Base-by-base conservation (phyloP, 352 stramenopile species). In the Phytopythium kandeliae region DNA sequence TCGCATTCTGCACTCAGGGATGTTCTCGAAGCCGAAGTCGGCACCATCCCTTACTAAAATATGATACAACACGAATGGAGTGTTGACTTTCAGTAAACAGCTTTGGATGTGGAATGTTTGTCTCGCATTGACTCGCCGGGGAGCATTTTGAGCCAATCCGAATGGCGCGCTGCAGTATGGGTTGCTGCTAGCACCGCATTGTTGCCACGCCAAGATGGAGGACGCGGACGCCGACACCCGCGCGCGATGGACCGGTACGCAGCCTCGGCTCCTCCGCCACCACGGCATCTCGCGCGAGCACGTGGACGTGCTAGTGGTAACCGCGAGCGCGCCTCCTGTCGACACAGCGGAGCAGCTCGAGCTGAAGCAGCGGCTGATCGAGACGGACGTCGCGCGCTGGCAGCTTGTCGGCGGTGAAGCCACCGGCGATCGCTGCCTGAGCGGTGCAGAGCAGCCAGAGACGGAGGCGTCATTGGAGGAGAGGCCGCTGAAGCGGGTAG, bases 331-430 rank as follows among this genome's bases (percentile, higher is more conserved):
- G 13, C 17, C 13, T 33, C 12, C 22, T 51, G 19, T 21, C 31
- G 16, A 4, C 1, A 40, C 26, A 80, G 74, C 43, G 21, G 65
- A 86, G 63, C 78, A 89, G 47, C 48, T 77, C 8, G 54, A 70
- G 43, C 76, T 89, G 30, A 89, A 89, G 63, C 46, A 61, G 43
- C 63, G 60, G 26, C 52, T 89, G 33, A 51, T 66, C 26, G 67
- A 84, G 54, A 48, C 45, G 24, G 78, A 89, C 44, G 43, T 44
- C 24, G 65, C 67, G 35, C 58, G 65, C 9, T 89, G 76, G 78
- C 53, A 57, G 12, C 48, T 87, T 41, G 19, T 51, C 1, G 36
- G 21, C 12, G 25, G 48, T 1, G 38, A 48, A 26, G 22, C 33
- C 33, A 33, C 31, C 22, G 35, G 11, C n/a, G 12, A 46, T 40